phyloP scores from a whole-genome alignment of 257 asterid genomes.

The Ocimum tenuiflorum region DNA sequence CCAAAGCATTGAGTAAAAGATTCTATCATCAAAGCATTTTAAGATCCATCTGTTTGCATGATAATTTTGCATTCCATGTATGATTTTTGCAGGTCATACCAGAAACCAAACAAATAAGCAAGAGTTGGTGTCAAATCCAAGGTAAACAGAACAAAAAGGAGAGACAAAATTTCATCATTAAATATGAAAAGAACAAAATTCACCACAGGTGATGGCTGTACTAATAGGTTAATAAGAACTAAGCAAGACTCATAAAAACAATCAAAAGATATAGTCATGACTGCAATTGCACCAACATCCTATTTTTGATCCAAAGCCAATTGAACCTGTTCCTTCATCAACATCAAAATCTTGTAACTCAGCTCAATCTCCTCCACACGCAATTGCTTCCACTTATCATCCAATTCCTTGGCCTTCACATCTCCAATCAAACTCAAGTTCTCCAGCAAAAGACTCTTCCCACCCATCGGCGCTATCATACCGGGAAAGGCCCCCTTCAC shows the following conservation, averaged over 20 bases:
- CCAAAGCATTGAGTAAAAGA: background rate
- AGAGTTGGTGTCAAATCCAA: too few species aligned
- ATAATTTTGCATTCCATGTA: background rate
- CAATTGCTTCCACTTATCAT: slow-evolving; percentile 57
- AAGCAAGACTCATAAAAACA: background rate
- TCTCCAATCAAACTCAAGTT: slow-evolving; percentile 33
- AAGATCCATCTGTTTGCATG: too few species aligned
- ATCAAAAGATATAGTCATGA: background rate
- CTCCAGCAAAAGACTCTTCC: slow-evolving; percentile 19
- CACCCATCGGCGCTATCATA: slow-evolving; percentile 6
- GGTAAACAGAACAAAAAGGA: background rate
- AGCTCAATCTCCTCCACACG: slow-evolving; percentile 32
- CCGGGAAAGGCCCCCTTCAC: slow-evolving; percentile 1
- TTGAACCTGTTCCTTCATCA: slow-evolving; percentile 34
- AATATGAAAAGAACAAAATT: background rate
- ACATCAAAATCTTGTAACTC: slow-evolving; percentile 22
- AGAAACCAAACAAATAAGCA: background rate
- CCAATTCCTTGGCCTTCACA: slow-evolving; percentile 42
- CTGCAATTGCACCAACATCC: background rate
- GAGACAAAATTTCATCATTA: background rate
- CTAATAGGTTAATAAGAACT: background rate
- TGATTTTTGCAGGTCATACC: background rate
- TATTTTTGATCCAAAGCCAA: slow-evolving; percentile 25
- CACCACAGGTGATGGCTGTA: background rate
- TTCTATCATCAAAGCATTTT: background rate